Evolutionary conservation across 2,329 filamentous ascomycete genomes (phyloP), one percentile per base, ranked within the genome.

Genomic region (Aureobasidium sp.): DNA sequence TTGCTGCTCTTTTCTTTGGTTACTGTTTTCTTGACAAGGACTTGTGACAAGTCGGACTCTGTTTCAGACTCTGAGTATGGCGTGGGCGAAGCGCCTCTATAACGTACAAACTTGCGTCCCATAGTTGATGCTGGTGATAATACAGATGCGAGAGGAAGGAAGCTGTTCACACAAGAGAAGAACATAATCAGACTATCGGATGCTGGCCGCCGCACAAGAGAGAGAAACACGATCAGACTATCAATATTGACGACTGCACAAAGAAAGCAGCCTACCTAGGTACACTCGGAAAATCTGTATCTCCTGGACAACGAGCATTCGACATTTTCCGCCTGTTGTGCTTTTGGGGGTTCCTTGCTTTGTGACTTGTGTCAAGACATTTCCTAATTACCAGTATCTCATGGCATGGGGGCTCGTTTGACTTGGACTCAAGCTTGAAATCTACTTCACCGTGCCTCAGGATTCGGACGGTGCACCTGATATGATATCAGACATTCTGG

Each of bases 1-100:
- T 55, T 55, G 39, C 29, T 34, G 4, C 11, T 36, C 16, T 61
- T 54, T 32, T 61, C 51, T 27, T 61, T 61, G 11, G 60, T 49
- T 14, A 48, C 60, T 7, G 42, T 49, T 16, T 47, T 54, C 30
- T 54, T 59, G 25, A 61, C 30, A 27, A 42, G 25, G 5, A 50
- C 21, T 4, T 41, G 54, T 13, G 42, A 16, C 2, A 1, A 42
- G 5, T 36, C 39, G 11, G 41, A 50, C 53, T 48, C 21, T n/a
- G 37, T 25, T 30, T 45, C 49, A 14, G 25, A 34, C 30, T 14
- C 32, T 5, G 59, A 32, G 50, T 48, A 36, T 9, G 37, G 42
- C 16, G 36, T 37, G 16, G 49, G 32, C 25, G 48, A 47, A 1
- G 21, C 9, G n/a, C 37, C 54, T 37, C 54, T 58, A 45, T 37